Percentiles rank a stretch among this genome's conserved stretches.
phyloP scores from a whole-genome alignment of 169 alveolate genomes.

The Perkinsus olseni region DNA sequence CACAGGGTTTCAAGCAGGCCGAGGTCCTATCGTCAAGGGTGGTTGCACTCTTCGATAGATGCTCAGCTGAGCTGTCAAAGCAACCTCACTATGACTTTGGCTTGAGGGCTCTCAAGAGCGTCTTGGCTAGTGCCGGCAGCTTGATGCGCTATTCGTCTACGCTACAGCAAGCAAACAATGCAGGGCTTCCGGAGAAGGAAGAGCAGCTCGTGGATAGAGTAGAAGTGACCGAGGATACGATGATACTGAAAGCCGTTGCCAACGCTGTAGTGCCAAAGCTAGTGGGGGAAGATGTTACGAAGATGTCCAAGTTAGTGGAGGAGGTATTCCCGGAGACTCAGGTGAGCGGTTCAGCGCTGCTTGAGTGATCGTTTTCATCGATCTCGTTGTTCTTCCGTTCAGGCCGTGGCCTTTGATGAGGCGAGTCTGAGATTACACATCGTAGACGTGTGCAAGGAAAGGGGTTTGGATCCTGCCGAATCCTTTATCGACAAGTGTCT shows the following conservation, averaged over 20 bases:
- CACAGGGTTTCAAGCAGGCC: constrained; percentile 90
- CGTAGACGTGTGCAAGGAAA: constrained; percentile 58
- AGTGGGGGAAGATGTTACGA: constrained; percentile 87
- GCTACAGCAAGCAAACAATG: constrained; percentile 47
- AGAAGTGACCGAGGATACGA: constrained; percentile 75
- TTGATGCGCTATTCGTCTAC: constrained; percentile 75
- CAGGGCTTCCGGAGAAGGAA: not conserved
- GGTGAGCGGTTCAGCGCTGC: not conserved
- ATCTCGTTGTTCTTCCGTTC: no score
- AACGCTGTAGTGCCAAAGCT: constrained; percentile 92
- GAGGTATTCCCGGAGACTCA: constrained; percentile 95
- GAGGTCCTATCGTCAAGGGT: constrained; percentile 82
- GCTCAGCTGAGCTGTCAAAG: constrained; percentile 78
- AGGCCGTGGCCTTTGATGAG: constrained; percentile 72
- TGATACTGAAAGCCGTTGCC: constrained; percentile 82
- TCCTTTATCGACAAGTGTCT: constrained; percentile 77
- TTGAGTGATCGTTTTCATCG: not conserved
- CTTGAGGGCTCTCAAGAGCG: constrained; percentile 89
- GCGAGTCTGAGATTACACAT: constrained; percentile 69
- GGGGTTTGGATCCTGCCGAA: constrained; percentile 67
- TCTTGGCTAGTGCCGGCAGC: constrained; percentile 85
- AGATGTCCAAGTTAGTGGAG: constrained; percentile 69
- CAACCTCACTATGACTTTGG: constrained; percentile 98
- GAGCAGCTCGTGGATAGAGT: constrained; percentile 21
- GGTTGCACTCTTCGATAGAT: constrained; percentile 87